A percentile compares a stretch with the other conserved stretches of the same genome.
phyloP scores from a whole-genome alignment of 371 early-diverging fungal genomes.

The Mortierella sp. region DNA sequence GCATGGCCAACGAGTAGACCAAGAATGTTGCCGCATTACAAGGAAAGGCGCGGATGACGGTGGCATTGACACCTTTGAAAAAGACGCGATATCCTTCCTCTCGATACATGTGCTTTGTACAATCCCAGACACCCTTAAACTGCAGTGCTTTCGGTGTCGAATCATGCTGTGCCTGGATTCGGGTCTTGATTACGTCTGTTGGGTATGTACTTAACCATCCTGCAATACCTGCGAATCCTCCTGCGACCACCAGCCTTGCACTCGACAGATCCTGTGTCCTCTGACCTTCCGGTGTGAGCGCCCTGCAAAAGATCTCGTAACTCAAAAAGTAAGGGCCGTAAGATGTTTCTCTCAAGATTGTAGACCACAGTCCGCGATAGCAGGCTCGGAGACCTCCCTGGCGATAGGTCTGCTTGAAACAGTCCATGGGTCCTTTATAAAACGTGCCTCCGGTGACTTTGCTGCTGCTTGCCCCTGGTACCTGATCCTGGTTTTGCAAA shows the following conservation, averaged over 20 bases:
- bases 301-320: slow-evolving; percentile 72
- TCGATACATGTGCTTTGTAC: slow-evolving; percentile 62
- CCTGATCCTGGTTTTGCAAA: slow-evolving; percentile 64
- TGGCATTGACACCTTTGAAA: slow-evolving; percentile 80
- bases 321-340: slow-evolving; percentile 84
- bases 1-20: slow-evolving; percentile 70
- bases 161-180: slow-evolving; percentile 73
- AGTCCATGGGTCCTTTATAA: slow-evolving; percentile 69
- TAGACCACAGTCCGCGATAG: slow-evolving; percentile 73
- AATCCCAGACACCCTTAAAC: slow-evolving; percentile 66
- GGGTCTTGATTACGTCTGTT: slow-evolving; percentile 85
- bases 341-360: slow-evolving; percentile 76
- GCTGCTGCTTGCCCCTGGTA: slow-evolving; percentile 9
- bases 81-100: slow-evolving; percentile 74
- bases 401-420: slow-evolving; percentile 64
- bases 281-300: slow-evolving; percentile 51
- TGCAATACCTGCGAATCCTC: slow-evolving; percentile 81
- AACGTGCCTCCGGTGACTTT: slow-evolving; percentile 20
- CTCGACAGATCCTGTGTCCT: slow-evolving; percentile 62
- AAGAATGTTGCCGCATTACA: slow-evolving; percentile 88
- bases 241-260: slow-evolving; percentile 71
- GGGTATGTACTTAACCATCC: slow-evolving; percentile 86
- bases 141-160: slow-evolving; percentile 43
- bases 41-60: slow-evolving; percentile 84
- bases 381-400: slow-evolving; percentile 73